Evolutionary conservation across 768 basidiomycete genomes (phyloP).

Genomic region (Hysterangium stoloniferum): DNA sequence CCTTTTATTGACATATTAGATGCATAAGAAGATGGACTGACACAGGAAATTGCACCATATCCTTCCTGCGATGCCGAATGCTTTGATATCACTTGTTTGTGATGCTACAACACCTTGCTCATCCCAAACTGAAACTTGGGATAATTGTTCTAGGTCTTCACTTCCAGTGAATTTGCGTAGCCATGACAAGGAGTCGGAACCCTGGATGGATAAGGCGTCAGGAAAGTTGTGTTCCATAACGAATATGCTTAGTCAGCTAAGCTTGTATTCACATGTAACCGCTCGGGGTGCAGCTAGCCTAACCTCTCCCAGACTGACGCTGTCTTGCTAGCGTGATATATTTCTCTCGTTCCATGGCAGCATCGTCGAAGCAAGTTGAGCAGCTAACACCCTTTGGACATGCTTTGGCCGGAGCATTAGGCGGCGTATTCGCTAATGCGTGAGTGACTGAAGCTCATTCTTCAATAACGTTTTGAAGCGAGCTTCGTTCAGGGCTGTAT

Average conservation of each 20-base stretch:
- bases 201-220: not conserved
- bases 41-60: conserved; percentile 54
- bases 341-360: conserved; percentile 25
- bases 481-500: conserved; percentile 60
- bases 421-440: conserved; percentile 91
- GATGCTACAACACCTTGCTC: conserved; percentile 16
- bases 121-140: not conserved
- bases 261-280: conserved; percentile 3
- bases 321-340: not conserved
- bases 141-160: not conserved
- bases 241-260: not conserved
- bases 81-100: conserved; percentile 53
- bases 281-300: no score
- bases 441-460: conserved; percentile 34
- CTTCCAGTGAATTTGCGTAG: not conserved
- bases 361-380: conserved; percentile 44
- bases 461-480: not conserved
- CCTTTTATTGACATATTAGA: conserved; percentile 33
- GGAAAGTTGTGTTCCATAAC: conserved; percentile 5
- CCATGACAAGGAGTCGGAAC: not conserved
- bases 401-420: conserved; percentile 88
- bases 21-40: not conserved
- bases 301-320: not conserved
- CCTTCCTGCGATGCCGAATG: conserved; percentile 78
- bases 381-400: conserved; percentile 79